phyloP scores from a whole-genome alignment of 2,329 filamentous ascomycete genomes.

The Diaporthe capsici region DNA sequence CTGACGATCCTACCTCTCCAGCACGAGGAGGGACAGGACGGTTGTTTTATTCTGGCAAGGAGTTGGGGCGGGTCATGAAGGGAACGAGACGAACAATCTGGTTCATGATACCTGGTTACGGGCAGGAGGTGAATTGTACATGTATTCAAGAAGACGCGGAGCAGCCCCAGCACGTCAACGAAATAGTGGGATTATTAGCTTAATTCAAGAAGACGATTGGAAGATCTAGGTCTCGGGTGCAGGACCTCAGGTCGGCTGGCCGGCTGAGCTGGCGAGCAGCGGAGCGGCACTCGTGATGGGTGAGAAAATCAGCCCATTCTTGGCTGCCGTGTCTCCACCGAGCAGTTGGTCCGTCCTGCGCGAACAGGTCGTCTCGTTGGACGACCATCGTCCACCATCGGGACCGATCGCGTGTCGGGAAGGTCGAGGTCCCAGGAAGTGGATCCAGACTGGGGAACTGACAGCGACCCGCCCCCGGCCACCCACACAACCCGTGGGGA shows the following conservation, averaged over 20 bases:
- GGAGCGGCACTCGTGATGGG: not conserved
- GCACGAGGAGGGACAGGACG: slow-evolving; percentile 28
- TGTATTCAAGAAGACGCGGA: slow-evolving; percentile 24
- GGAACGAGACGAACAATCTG: slow-evolving; percentile 32
- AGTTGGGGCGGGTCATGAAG: slow-evolving; percentile 34
- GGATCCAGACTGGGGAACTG: slow-evolving; percentile 24
- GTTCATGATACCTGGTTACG: slow-evolving; percentile 32
- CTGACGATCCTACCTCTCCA: slow-evolving; percentile 21
- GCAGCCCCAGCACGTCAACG: slow-evolving; percentile 30
- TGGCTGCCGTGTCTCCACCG: slow-evolving; percentile 23
- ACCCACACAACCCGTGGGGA: slow-evolving; percentile 32
- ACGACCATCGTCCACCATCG: not conserved
- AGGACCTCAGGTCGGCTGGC: not conserved
- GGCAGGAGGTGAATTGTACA: slow-evolving; percentile 31
- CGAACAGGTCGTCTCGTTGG: slow-evolving; percentile 18
- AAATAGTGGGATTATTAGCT: slow-evolving; percentile 34
- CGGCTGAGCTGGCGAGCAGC: slow-evolving; percentile 6
- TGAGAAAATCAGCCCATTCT: slow-evolving; percentile 26
- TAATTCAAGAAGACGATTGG: slow-evolving; percentile 37
- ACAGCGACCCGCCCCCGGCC: slow-evolving; percentile 30
- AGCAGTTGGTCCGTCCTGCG: slow-evolving; percentile 1
- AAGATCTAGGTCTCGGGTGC: slow-evolving; percentile 1
- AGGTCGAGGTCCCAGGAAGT: slow-evolving; percentile 1
- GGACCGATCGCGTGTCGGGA: slow-evolving; percentile 8
- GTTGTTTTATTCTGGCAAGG: slow-evolving; percentile 37